Percentiles rank a stretch among this genome's conserved stretches.
These are phyloP conservation scores for Ogataea pilisensis DNA, from an alignment of 805 yeast genomes.

Conservation along the genomic window DNA sequence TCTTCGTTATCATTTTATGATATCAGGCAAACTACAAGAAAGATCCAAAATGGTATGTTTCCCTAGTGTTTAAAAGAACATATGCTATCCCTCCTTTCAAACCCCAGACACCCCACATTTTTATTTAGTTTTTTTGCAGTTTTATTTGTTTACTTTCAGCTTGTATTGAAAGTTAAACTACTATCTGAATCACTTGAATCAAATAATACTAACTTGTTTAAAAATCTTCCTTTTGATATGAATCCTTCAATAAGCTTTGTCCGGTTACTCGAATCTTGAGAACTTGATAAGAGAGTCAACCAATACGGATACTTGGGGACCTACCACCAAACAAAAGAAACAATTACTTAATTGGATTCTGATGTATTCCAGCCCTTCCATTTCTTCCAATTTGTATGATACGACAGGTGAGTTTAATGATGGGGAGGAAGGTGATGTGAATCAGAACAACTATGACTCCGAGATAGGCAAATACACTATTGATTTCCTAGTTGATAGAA, in stretches of 20 bases:
- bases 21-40: constrained; percentile 28
- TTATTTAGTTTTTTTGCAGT: neutral
- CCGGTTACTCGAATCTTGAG: constrained; percentile 29
- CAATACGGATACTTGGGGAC: constrained; percentile 52
- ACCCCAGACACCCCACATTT: neutral
- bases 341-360: constrained; percentile 25
- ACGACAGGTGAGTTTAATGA: constrained; percentile 2
- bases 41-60: constrained; percentile 32
- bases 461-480: constrained; percentile 19
- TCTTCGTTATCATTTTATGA: constrained; percentile 20
- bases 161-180: no score
- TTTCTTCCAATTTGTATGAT: constrained; percentile 13
- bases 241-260: constrained; percentile 25
- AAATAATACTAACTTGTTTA: no score
- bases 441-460: constrained; percentile 5
- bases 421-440: neutral
- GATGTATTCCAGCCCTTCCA: constrained; percentile 10
- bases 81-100: no score
- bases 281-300: constrained; percentile 40
- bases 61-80: no score
- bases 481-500: constrained; percentile 17
- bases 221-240: no score
- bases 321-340: constrained; percentile 39
- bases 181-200: no score
- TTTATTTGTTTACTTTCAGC: neutral